Evolutionary conservation across 805 yeast species (phyloP).

Genomic region (Metschnikowia cubensis): DNA sequence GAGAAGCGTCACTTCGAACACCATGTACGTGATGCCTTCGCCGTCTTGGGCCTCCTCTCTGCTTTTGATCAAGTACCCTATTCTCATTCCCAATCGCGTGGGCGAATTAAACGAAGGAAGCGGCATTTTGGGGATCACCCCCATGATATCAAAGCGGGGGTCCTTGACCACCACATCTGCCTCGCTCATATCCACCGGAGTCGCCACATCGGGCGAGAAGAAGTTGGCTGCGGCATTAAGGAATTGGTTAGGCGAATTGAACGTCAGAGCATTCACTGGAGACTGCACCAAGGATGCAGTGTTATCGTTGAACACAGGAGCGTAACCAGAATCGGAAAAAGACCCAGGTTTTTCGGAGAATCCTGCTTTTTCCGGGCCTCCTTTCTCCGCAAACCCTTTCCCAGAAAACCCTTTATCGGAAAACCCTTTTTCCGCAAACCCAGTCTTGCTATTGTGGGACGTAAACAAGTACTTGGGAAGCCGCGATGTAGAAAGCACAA

Average conservation of each 20-base stretch:
- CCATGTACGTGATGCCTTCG: constrained; percentile 19
- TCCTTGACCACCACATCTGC: constrained; percentile 40
- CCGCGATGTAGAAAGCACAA: constrained; percentile 66
- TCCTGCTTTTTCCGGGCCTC: too few species aligned
- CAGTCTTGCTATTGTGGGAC: constrained; percentile 7
- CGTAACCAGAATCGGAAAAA: constrained; percentile 4
- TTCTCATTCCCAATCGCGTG: constrained; percentile 62
- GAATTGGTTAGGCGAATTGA: constrained; percentile 38
- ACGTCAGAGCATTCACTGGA: constrained; percentile 22
- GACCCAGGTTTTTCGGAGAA: too few species aligned
- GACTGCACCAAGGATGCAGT: constrained; percentile 6
- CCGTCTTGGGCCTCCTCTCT: constrained; percentile 7
- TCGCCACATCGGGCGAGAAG: constrained; percentile 27
- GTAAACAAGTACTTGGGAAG: constrained; percentile 45
- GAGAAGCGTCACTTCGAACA: constrained; percentile 61
- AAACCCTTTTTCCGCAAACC: too few species aligned
- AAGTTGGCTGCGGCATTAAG: constrained; percentile 30
- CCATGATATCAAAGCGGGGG: constrained; percentile 49
- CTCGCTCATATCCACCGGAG: constrained; percentile 10
- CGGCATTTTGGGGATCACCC: constrained; percentile 54
- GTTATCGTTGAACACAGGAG: neutral
- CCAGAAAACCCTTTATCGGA: too few species aligned
- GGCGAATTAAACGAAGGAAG: constrained; percentile 69
- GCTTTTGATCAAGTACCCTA: constrained; percentile 61
- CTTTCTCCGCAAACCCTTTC: too few species aligned